Evolutionary conservation across 1,284 basidiomycete species (phyloP).

Genomic region (Sanguinoderma infundibulare): DNA sequence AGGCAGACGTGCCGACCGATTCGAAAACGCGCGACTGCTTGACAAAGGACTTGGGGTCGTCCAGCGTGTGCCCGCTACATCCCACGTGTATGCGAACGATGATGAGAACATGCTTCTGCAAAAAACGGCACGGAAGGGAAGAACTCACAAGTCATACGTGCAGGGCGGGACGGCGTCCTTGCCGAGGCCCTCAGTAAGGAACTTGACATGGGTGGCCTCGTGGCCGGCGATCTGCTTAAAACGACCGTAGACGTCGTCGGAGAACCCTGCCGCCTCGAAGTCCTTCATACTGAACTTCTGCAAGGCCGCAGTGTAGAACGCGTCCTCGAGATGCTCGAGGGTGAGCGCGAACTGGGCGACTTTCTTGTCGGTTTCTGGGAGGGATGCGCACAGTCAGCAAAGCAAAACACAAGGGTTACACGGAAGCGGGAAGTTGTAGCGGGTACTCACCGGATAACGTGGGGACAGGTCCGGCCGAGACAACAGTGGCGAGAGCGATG

Average conservation of each 20-base stretch:
- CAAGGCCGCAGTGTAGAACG: constrained; percentile 60
- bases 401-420: not conserved
- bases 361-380: constrained; percentile 25
- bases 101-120: not conserved
- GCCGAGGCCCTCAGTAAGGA: constrained; percentile 55
- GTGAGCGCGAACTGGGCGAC: constrained; percentile 64
- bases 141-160: constrained; percentile 60
- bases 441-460: not conserved
- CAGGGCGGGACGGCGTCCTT: constrained; percentile 54
- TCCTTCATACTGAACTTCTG: constrained; percentile 47
- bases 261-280: constrained; percentile 58
- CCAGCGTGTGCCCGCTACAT: constrained; percentile 44
- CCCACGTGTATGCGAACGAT: not conserved
- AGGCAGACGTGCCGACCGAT: constrained; percentile 54
- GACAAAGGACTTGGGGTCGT: constrained; percentile 49
- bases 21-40: constrained; percentile 57
- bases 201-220: constrained; percentile 51
- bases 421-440: not conserved
- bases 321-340: constrained; percentile 71
- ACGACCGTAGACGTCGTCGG: constrained; percentile 52
- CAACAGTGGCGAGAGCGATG: not conserved
- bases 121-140: not conserved
- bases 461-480: not conserved
- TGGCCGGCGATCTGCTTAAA: constrained; percentile 61
- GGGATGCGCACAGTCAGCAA: not conserved